A percentile compares a stretch with the other conserved stretches of the same genome.
Evolutionary conservation across 2,329 filamentous ascomycete species (phyloP).

Genomic region (Taxawa tesnikishii): DNA sequence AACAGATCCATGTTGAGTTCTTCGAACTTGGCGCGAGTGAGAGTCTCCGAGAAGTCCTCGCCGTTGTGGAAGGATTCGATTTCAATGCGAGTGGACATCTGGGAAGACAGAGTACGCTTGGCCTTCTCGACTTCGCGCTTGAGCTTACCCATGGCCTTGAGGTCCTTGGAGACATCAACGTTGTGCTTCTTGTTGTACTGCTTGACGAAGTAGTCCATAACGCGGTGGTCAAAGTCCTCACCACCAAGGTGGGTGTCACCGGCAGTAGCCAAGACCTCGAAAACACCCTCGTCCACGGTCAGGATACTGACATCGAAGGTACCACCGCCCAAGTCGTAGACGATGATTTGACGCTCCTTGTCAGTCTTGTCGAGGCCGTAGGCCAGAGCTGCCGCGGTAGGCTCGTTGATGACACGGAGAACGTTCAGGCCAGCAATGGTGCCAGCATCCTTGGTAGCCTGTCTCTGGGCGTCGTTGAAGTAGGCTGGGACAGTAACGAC

Average conservation of each 20-base stretch:
- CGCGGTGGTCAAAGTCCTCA: slow-evolving; percentile 97
- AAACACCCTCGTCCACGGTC: slow-evolving; percentile 59
- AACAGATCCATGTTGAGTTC: slow-evolving; percentile 98
- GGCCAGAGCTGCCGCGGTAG: slow-evolving; percentile 87
- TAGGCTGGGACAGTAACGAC: slow-evolving; percentile 93
- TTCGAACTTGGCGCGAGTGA: slow-evolving; percentile 98
- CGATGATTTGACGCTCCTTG: slow-evolving; percentile 76
- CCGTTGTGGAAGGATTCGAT: slow-evolving; percentile 96
- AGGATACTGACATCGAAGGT: slow-evolving; percentile 91
- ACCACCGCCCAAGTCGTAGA: slow-evolving; percentile 90
- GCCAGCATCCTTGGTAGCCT: slow-evolving; percentile 92
- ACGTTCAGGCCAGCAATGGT: slow-evolving; percentile 87
- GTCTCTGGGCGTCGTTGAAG: slow-evolving; percentile 97
- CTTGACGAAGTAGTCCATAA: slow-evolving; percentile 96
- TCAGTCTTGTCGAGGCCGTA: slow-evolving; percentile 85
- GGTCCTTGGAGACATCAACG: slow-evolving; percentile 85
- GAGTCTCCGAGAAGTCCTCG: slow-evolving; percentile 95
- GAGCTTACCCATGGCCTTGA: slow-evolving; percentile 97
- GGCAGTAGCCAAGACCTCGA: slow-evolving; percentile 87
- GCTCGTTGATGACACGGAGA: slow-evolving; percentile 93
- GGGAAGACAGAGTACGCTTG: slow-evolving; percentile 70
- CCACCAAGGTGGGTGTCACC: slow-evolving; percentile 96
- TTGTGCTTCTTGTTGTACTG: slow-evolving; percentile 96
- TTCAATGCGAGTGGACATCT: slow-evolving; percentile 44
- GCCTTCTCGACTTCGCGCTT: slow-evolving; percentile 99